Evolutionary conservation across 257 asterid species (phyloP).

Genomic region (Gardenia jasminoides): DNA sequence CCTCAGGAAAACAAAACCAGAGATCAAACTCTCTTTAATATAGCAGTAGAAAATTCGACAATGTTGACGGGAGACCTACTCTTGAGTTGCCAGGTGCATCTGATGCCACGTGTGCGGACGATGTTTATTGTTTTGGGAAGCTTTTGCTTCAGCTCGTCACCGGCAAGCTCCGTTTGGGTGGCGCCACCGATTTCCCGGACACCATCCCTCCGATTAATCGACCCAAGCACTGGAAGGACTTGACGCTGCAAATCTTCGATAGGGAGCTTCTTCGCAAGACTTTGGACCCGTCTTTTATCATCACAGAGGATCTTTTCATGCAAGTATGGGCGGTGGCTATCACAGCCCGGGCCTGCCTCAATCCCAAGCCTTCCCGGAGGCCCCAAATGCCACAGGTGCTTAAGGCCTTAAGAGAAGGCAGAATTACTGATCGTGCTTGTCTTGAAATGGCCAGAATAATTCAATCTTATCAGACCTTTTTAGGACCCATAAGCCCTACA

Average conservation of each 20-base stretch:
- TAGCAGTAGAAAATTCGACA: not conserved
- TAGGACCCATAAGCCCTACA: not conserved
- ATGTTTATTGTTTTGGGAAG: conserved; percentile 1
- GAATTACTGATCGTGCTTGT: not conserved
- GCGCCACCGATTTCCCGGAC: not conserved
- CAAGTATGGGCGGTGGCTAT: not conserved
- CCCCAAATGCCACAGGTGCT: conserved; percentile 66
- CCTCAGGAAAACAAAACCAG: no score
- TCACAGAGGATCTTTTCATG: not conserved
- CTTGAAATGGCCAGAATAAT: conserved; percentile 4
- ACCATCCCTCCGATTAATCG: not conserved
- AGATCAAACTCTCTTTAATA: not conserved
- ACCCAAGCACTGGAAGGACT: conserved; percentile 6
- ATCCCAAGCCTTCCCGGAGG: not conserved
- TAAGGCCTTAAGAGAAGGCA: conserved; percentile 52
- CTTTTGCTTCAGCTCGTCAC: not conserved
- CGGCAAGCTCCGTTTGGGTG: not conserved
- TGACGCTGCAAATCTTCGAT: not conserved
- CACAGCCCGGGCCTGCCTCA: not conserved
- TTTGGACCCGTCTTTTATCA: not conserved
- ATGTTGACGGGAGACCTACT: no score
- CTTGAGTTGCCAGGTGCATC: not conserved
- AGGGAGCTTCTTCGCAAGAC: not conserved
- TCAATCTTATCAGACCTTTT: not conserved
- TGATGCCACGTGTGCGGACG: not conserved